Conservation (phyloP, 192 early-diverging fungal genomes). For the Coemansia sp. region DNA sequence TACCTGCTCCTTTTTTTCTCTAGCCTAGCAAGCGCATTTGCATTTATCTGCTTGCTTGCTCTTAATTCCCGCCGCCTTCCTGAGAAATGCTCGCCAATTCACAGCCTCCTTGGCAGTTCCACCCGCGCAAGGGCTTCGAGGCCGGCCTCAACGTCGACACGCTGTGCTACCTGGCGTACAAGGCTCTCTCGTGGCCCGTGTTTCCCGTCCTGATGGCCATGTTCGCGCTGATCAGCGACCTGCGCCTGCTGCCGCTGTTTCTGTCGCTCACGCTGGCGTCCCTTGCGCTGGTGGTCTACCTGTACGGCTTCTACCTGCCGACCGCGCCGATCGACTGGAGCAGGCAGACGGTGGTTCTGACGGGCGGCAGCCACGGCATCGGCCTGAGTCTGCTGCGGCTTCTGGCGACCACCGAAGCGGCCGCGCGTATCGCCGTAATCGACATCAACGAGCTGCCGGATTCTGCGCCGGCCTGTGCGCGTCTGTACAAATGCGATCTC, state of each 20-base stretch:
- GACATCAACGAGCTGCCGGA: constrained; percentile 27
- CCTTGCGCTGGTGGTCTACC: neutral
- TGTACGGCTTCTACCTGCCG: neutral
- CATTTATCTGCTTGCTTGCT: neutral
- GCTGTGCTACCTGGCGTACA: neutral
- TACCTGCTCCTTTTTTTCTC: neutral
- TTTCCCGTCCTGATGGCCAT: constrained; percentile 9
- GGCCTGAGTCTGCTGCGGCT: constrained; percentile 30
- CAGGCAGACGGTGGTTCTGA: constrained; percentile 35
- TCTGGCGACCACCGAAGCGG: constrained; percentile 5
- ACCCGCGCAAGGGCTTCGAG: constrained; percentile 4
- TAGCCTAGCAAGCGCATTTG: no score
- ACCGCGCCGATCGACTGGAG: constrained; percentile 23
- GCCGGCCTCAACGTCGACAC: constrained; percentile 43
- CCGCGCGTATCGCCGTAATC: constrained; percentile 28
- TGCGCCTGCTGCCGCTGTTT: neutral
- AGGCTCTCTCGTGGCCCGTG: constrained; percentile 10
- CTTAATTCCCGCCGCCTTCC: no score
- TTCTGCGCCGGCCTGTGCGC: constrained; percentile 2
- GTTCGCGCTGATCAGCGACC: neutral
- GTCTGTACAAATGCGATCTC: constrained; percentile 41
- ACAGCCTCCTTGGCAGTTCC: neutral
- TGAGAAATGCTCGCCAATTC: no score
- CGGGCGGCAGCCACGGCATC: constrained; percentile 47
- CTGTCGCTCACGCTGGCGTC: neutral